Percentiles rank a stretch among this genome's conserved stretches.
Evolutionary conservation across 805 yeast genomes (phyloP).

Genomic region (Clavispora carvajalis): DNA sequence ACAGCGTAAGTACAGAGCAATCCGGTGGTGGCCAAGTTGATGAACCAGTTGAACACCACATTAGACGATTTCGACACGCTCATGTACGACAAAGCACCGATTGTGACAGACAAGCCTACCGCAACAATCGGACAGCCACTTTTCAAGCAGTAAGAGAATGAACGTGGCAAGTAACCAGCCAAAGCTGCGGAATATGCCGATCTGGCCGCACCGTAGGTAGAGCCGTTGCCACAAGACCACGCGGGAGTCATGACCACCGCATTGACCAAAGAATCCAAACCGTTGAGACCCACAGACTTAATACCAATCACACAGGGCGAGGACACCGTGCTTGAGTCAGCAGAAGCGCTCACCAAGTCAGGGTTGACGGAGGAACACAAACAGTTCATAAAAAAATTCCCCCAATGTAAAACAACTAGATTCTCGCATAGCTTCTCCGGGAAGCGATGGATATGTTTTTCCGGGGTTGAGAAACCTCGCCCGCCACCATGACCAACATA

Average conservation of each 20-base stretch:
- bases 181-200: conserved; percentile 58
- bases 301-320: conserved; percentile 38
- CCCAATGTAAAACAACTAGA: conserved; percentile 32
- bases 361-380: conserved; percentile 32
- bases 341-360: conserved; percentile 20
- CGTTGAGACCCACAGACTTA: conserved; percentile 28
- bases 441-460: conserved; percentile 31
- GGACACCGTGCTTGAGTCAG: conserved; percentile 35
- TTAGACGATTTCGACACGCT: conserved; percentile 50
- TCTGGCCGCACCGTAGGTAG: conserved; percentile 32
- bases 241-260: conserved; percentile 30
- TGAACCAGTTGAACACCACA: conserved; percentile 65
- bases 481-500: conserved; percentile 26
- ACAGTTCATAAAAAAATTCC: conserved; percentile 34
- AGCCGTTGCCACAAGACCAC: conserved; percentile 35
- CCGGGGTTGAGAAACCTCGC: conserved; percentile 43
- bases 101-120: conserved; percentile 41
- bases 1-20: conserved; percentile 60
- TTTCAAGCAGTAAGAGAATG: conserved; percentile 56
- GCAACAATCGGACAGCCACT: conserved; percentile 68
- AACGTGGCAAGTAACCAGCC: conserved; percentile 77
- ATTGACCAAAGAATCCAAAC: conserved; percentile 31
- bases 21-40: conserved; percentile 59
- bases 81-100: conserved; percentile 26
- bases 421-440: conserved; percentile 28